Evolutionary conservation across 306 rosid genomes (phyloP), one percentile per base, ranked within the genome.

Genomic region (Cercis canadensis): DNA sequence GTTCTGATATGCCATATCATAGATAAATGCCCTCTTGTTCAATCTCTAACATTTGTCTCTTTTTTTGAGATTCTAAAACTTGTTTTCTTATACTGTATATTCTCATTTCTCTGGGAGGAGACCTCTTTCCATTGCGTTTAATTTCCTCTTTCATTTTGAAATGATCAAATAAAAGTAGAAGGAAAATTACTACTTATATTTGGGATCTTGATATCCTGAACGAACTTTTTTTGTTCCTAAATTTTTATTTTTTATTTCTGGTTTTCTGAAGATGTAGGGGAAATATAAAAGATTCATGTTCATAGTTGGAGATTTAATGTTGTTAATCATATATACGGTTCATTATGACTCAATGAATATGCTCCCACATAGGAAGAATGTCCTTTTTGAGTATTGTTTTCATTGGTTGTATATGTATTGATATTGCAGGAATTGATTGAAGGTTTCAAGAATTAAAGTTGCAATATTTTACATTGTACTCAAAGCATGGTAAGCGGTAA

Each of bases 401-500:
- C 9, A 13, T 5, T 55, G 54, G 47, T 46, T 55, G 50, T 73
- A 52, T 62, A 56, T 24, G 29, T 3, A 24, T 24, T 24, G 29
- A 4, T n/a, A 24, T 24, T 77, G 72, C 49, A 78, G 82, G 76
- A 58, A 45, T 34, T 49, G 16, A 65, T 58, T 65, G 59, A 59
- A 71, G 78, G 53, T 72, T 65, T 78, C 56, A 31, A 40, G 40
- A 50, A 72, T 34, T 57, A 50, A 65, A 29, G 64, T 37, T 64
- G 63, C 67, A 31, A 32, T 37, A 71, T 16, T 65, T 7, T 51
- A 3, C 36, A n/a, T 65, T 47, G 15, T 40, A 49, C 56, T n/a
- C 31, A 36, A 41, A 61, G 11, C 24, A 50, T 65, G 82, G 78
- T 78, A 58, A 57, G 78, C 64, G 82, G 78, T 78, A 58, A 57